These are phyloP conservation scores for Chaetomium strumarium DNA, from an alignment of 2,329 filamentous ascomycete species.

Conservation along the genomic window DNA sequence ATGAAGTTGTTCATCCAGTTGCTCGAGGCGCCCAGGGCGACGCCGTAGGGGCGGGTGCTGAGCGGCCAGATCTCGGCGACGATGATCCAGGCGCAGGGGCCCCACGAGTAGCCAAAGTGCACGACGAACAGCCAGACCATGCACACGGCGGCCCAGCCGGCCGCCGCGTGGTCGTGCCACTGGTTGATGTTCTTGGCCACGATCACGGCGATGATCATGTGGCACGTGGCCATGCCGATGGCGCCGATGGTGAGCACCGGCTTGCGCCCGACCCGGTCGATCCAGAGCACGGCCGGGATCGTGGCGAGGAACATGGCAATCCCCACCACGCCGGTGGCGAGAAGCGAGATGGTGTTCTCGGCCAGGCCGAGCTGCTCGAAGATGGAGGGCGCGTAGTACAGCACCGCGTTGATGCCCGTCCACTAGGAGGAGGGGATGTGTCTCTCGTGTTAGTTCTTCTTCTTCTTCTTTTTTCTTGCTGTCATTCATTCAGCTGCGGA, in stretches of 20 bases:
- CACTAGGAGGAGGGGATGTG: constrained; percentile 29
- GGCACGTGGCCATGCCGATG: constrained; percentile 63
- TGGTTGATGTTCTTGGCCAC: constrained; percentile 56
- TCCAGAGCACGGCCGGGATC: constrained; percentile 59
- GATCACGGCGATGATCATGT: constrained; percentile 66
- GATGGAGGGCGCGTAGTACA: constrained; percentile 67
- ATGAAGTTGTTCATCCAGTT: constrained; percentile 62
- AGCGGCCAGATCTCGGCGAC: constrained; percentile 71
- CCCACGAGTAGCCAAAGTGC: constrained; percentile 72
- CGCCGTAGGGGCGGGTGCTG: constrained; percentile 63
- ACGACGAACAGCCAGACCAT: constrained; percentile 73
- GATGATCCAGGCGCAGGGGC: constrained; percentile 68
- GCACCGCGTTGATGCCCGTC: constrained; percentile 50
- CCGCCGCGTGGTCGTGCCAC: constrained; percentile 51
- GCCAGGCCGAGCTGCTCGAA: constrained; percentile 60
- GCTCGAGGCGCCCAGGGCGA: constrained; percentile 59
- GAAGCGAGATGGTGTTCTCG: constrained; percentile 45
- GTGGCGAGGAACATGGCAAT: constrained; percentile 65
- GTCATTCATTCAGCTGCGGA: too few species aligned
- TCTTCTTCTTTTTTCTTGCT: too few species aligned
- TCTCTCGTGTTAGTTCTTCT: too few species aligned
- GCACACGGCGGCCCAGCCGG: constrained; percentile 62
- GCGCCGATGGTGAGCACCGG: constrained; percentile 58
- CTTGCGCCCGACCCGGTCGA: constrained; percentile 59
- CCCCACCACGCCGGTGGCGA: constrained; percentile 66